phyloP scores from a whole-genome alignment of 1,284 basidiomycete genomes.

The Malassezia yamatoensis region DNA sequence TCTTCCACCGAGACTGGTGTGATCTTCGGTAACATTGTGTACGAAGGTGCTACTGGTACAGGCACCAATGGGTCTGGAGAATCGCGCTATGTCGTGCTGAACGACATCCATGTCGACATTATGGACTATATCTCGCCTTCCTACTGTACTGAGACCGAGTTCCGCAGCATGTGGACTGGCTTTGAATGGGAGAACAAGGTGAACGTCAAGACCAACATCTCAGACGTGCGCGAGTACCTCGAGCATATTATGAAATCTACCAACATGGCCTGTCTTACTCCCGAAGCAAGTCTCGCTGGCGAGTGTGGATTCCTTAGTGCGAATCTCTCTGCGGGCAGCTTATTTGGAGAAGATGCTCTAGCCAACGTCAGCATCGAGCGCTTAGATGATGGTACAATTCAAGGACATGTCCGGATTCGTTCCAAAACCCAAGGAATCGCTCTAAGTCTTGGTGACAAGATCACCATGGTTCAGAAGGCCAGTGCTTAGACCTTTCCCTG shows the following conservation, averaged over 20 bases:
- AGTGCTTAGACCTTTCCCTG: not conserved
- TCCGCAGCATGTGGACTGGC: conserved; percentile 80
- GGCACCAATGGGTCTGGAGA: conserved; percentile 31
- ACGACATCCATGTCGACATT: conserved; percentile 97
- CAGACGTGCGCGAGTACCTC: conserved; percentile 72
- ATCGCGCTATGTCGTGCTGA: conserved; percentile 73
- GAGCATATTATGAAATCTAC: conserved; percentile 72
- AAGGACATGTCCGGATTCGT: conserved; percentile 45
- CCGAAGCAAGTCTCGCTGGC: conserved; percentile 77
- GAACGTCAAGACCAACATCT: conserved; percentile 72
- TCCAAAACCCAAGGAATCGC: conserved; percentile 58
- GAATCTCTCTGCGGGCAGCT: conserved; percentile 79
- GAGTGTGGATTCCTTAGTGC: conserved; percentile 88
- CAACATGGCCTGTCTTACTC: conserved; percentile 93
- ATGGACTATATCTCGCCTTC: conserved; percentile 99
- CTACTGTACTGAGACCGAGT: conserved; percentile 87
- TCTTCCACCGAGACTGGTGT: conserved; percentile 80
- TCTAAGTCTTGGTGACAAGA: conserved; percentile 79
- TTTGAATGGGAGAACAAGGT: conserved; percentile 98
- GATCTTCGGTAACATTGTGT: conserved; percentile 95
- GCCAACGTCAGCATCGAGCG: conserved; percentile 92
- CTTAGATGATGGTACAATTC: conserved; percentile 56
- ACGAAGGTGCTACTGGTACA: conserved; percentile 55
- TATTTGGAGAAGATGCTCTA: conserved; percentile 94
- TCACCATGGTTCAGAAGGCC: conserved; percentile 48